Conservation (phyloP, 768 basidiomycete genomes). For the Tylopilus vinaceipallidus region DNA sequence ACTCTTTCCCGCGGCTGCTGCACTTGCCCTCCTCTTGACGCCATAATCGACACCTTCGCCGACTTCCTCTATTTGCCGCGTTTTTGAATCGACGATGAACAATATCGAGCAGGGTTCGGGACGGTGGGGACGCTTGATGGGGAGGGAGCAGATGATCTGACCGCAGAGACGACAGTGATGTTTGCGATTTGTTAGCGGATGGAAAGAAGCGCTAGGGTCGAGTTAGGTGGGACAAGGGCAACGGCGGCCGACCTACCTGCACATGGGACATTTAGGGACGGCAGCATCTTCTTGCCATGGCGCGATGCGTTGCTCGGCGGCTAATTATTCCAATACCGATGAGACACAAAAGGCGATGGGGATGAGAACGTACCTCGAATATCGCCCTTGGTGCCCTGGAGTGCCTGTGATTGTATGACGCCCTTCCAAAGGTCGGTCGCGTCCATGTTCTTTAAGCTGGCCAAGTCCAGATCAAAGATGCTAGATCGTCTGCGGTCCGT, state of each 20-base stretch:
- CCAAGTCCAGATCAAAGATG: slow-evolving; percentile 69
- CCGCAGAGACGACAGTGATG: slow-evolving; percentile 97
- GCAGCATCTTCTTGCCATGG: slow-evolving; percentile 88
- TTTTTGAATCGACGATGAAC: slow-evolving; percentile 81
- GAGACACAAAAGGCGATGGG: slow-evolving; percentile 3
- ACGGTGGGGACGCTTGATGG: slow-evolving; percentile 69
- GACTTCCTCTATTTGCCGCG: slow-evolving; percentile 80
- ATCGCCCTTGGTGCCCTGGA: slow-evolving; percentile 52
- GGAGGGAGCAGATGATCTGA: slow-evolving; percentile 85
- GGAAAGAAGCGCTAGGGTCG: slow-evolving; percentile 63
- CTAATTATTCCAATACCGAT: slow-evolving; percentile 32
- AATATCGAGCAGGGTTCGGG: slow-evolving; percentile 70
- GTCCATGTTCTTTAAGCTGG: slow-evolving; percentile 55
- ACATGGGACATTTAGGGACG: slow-evolving; percentile 81
- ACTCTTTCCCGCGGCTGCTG: slow-evolving; percentile 1
- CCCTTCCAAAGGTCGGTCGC: slow-evolving; percentile 71
- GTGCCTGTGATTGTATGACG: slow-evolving; percentile 45
- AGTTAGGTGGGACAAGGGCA: slow-evolving; percentile 5
- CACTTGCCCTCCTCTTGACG: slow-evolving; percentile 49
- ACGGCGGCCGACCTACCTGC: slow-evolving; percentile 51
- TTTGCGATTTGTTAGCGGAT: slow-evolving; percentile 88
- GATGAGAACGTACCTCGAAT: slow-evolving; percentile 55
- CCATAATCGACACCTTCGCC: slow-evolving; percentile 81
- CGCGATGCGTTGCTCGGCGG: slow-evolving; percentile 87
- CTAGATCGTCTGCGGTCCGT: slow-evolving; percentile 51